These are phyloP conservation scores for Malbranchea cinnamomea DNA, from an alignment of 2,329 filamentous ascomycete species.

Conservation along the genomic window DNA sequence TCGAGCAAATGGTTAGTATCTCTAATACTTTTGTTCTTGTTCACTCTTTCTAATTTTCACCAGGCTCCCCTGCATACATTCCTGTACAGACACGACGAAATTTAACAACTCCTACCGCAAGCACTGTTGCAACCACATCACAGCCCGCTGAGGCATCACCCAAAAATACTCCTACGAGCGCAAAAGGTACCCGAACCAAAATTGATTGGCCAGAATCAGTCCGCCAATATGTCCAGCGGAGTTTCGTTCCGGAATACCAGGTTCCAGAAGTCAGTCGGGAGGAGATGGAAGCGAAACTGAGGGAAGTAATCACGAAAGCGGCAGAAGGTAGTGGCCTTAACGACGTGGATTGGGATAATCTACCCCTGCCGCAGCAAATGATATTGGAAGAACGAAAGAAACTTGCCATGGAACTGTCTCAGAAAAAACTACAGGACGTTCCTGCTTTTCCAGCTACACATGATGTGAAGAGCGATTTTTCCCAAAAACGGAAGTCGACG, in stretches of 20 bases:
- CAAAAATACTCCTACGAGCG: constrained; percentile 2
- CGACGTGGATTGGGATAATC: constrained; percentile 63
- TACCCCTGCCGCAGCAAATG: constrained; percentile 74
- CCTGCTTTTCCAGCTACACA: constrained; percentile 12
- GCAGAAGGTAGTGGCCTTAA: constrained; percentile 59
- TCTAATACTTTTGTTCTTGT: not conserved
- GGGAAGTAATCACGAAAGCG: constrained; percentile 67
- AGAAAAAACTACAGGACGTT: constrained; percentile 1
- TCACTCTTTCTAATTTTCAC: not conserved
- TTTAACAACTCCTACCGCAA: constrained; percentile 31
- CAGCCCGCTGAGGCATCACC: constrained; percentile 12
- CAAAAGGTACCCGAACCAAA: constrained; percentile 37
- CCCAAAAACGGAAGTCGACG: constrained; percentile 62
- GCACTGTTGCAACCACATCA: constrained; percentile 10
- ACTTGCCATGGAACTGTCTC: constrained; percentile 11
- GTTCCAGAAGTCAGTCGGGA: constrained; percentile 45
- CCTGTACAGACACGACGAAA: constrained; percentile 48
- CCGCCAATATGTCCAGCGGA: constrained; percentile 74
- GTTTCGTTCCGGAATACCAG: constrained; percentile 62
- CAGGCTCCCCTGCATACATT: constrained; percentile 41
- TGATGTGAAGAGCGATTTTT: constrained; percentile 13
- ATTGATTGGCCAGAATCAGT: constrained; percentile 70
- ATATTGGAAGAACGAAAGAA: constrained; percentile 53
- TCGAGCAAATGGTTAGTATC: constrained; percentile 19
- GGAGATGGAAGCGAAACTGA: constrained; percentile 75